Conservation (phyloP, 2,329 filamentous ascomycete species). For the Botrytis cinerea region DNA sequence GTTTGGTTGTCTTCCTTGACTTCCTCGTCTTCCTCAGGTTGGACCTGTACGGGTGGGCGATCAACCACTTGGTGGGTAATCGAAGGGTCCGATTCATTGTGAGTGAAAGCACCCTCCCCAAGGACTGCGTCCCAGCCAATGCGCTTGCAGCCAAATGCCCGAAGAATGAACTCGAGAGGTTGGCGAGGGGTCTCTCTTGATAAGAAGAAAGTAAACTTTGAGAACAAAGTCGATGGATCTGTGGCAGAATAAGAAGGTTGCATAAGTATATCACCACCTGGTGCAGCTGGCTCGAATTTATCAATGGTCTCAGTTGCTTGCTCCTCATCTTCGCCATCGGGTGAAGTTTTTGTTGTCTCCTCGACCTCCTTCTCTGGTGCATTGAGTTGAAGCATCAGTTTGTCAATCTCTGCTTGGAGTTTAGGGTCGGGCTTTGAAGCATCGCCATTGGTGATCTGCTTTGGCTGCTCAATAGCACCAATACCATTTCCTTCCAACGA, state of each 20-base stretch:
- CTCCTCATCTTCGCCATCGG: constrained; percentile 47
- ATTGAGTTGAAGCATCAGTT: constrained; percentile 69
- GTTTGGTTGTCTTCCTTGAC: constrained; percentile 63
- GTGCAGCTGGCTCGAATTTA: constrained; percentile 83
- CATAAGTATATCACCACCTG: constrained; percentile 80
- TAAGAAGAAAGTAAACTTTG: constrained; percentile 86
- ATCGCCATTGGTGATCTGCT: constrained; percentile 54
- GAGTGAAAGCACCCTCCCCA: constrained; percentile 89
- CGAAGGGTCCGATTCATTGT: constrained; percentile 79
- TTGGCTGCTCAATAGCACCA: constrained; percentile 54
- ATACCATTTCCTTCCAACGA: constrained; percentile 77
- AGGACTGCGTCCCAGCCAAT: constrained; percentile 92
- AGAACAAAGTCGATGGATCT: constrained; percentile 75
- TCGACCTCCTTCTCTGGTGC: constrained; percentile 50
- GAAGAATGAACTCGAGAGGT: constrained; percentile 87
- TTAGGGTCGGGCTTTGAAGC: constrained; percentile 59
- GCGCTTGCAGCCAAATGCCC: constrained; percentile 92
- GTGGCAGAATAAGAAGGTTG: constrained; percentile 71
- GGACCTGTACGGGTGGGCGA: constrained; percentile 70
- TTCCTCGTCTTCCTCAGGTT: constrained; percentile 47
- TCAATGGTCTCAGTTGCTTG: constrained; percentile 70
- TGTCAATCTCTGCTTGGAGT: constrained; percentile 66
- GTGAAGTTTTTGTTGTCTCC: constrained; percentile 44
- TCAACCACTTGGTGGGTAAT: constrained; percentile 98
- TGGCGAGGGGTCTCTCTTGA: constrained; percentile 91